Evolutionary conservation across 2,329 filamentous ascomycete genomes (phyloP).

Genomic region (Zasmidium angulare): DNA sequence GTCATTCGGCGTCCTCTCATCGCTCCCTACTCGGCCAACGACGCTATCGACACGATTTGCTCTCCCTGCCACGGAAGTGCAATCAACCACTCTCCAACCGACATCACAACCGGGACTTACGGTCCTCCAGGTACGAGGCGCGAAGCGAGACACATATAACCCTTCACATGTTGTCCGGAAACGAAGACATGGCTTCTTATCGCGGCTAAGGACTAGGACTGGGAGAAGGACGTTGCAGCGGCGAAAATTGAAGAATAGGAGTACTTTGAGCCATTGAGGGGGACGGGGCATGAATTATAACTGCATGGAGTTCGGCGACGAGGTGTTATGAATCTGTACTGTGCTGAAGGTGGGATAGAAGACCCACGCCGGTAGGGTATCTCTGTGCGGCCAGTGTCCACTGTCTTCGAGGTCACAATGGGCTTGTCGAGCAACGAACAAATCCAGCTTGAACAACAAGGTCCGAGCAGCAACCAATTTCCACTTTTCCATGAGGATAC

Average conservation of each 20-base stretch:
- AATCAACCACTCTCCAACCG: constrained; percentile 16
- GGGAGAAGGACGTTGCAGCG: constrained; percentile 56
- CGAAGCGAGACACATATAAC: constrained; percentile 57
- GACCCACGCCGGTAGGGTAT: too few species aligned
- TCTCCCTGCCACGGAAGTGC: constrained; percentile 13
- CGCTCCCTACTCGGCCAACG: constrained; percentile 20
- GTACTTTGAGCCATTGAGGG: constrained; percentile 52
- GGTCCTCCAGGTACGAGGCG: constrained; percentile 44
- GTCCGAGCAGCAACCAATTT: too few species aligned
- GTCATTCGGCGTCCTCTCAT: constrained; percentile 24
- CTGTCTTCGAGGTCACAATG: too few species aligned
- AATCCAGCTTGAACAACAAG: too few species aligned
- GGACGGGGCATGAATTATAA: too few species aligned
- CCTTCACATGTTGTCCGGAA: constrained; percentile 62
- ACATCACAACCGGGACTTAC: constrained; percentile 32
- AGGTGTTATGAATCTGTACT: too few species aligned
- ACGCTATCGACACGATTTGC: constrained; percentile 4
- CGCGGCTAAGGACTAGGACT: constrained; percentile 52
- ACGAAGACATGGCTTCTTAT: constrained; percentile 60
- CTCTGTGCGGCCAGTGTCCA: too few species aligned
- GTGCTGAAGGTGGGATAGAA: too few species aligned
- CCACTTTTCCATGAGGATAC: too few species aligned
- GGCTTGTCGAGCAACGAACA: too few species aligned
- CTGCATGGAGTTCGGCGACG: too few species aligned
- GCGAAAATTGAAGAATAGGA: constrained; percentile 55